Conservation (phyloP, 2,329 filamentous ascomycete species). For the Neopestalotiopsis sp. region DNA sequence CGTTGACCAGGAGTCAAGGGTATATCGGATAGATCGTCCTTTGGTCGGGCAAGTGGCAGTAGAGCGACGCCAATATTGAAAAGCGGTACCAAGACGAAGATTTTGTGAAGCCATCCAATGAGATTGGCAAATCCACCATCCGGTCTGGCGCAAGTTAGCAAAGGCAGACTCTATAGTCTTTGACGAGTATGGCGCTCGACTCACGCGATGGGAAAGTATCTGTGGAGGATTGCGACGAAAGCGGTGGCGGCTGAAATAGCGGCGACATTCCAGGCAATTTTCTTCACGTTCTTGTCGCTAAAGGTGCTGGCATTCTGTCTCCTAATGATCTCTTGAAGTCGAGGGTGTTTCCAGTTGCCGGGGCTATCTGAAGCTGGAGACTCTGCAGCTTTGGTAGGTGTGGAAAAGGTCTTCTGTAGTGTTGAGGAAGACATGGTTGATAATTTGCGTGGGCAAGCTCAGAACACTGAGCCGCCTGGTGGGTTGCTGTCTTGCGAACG, state of each 20-base stretch:
- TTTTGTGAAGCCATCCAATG: slow-evolving; percentile 48
- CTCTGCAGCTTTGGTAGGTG: slow-evolving; percentile 39
- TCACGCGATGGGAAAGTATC: slow-evolving; percentile 46
- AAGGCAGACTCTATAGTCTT: not conserved
- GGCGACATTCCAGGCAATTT: slow-evolving; percentile 70
- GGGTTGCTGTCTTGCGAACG: not conserved
- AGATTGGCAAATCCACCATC: not conserved
- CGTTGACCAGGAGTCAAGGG: slow-evolving; percentile 90
- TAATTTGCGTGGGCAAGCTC: not conserved
- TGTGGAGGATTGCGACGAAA: slow-evolving; percentile 40
- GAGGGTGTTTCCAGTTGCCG: slow-evolving; percentile 90
- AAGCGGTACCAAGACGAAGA: slow-evolving; percentile 62
- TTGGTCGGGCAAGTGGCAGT: slow-evolving; percentile 72
- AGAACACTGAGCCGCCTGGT: not conserved
- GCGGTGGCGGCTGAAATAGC: slow-evolving; percentile 46
- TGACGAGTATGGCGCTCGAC: slow-evolving; percentile 25
- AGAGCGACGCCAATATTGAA: slow-evolving; percentile 76
- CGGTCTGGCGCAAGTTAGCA: not conserved
- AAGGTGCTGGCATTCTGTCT: slow-evolving; percentile 82
- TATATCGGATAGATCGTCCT: slow-evolving; percentile 86
- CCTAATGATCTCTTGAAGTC: slow-evolving; percentile 83
- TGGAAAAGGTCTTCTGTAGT: slow-evolving; percentile 46
- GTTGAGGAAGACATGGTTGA: slow-evolving; percentile 38
- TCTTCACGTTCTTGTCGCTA: slow-evolving; percentile 75
- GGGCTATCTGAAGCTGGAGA: slow-evolving; percentile 56